These are phyloP conservation scores for Butyriboletus loyo DNA, from an alignment of 768 basidiomycete species.

Conservation along the genomic window DNA sequence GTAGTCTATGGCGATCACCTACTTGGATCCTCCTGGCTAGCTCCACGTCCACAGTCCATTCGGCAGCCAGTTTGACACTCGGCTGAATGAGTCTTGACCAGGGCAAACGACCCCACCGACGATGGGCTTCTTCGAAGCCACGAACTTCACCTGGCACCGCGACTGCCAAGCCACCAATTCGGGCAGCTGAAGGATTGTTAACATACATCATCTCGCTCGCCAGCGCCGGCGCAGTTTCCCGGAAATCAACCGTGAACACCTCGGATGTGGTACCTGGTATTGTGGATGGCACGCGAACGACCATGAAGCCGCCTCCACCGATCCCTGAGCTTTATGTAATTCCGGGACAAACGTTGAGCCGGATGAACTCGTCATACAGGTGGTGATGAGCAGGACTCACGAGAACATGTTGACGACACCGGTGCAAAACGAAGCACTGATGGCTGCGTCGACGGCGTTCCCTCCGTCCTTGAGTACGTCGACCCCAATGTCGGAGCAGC, in stretches of 20 bases:
- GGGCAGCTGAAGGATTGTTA: constrained; percentile 48
- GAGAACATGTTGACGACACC: constrained; percentile 92
- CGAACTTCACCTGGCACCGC: constrained; percentile 89
- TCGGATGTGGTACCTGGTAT: constrained; percentile 44
- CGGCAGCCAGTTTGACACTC: constrained; percentile 66
- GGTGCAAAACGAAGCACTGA: constrained; percentile 73
- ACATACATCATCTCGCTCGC: constrained; percentile 78
- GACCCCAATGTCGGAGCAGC: constrained; percentile 86
- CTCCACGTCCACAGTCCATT: constrained; percentile 79
- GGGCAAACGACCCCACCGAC: constrained; percentile 73
- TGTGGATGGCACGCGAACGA: constrained; percentile 66
- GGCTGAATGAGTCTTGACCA: constrained; percentile 82
- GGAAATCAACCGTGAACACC: constrained; percentile 78
- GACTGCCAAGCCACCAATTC: constrained; percentile 79
- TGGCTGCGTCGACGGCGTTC: constrained; percentile 86
- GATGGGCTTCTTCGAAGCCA: constrained; percentile 81
- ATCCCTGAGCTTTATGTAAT: constrained; percentile 59
- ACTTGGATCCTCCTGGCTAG: constrained; percentile 72
- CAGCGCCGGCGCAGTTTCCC: constrained; percentile 78
- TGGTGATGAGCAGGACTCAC: constrained; percentile 38
- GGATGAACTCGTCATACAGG: neutral
- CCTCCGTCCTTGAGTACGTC: constrained; percentile 76
- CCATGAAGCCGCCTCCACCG: constrained; percentile 89
- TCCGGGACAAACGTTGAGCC: neutral
- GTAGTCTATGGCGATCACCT: constrained; percentile 21